Evolutionary conservation across 78 protist genomes (phyloP).

Genomic region (Dictyostelium brefeldianum): DNA sequence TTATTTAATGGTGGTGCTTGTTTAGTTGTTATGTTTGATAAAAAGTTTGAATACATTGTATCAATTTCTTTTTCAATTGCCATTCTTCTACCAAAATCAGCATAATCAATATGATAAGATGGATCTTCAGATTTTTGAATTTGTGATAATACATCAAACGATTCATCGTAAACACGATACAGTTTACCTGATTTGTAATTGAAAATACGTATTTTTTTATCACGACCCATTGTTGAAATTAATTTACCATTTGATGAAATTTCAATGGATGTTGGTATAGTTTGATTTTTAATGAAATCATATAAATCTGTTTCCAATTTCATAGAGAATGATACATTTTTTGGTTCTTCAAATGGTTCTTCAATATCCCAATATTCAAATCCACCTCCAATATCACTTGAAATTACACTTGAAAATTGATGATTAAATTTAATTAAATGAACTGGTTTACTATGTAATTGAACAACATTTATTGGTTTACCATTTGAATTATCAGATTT

Average conservation of each 20-base stretch:
- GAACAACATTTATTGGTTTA: not conserved
- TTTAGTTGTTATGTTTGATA: not conserved
- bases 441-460: slow-evolving; percentile 55
- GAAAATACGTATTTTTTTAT: slow-evolving; percentile 87
- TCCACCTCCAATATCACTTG: slow-evolving; percentile 84
- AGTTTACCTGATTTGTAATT: slow-evolving; percentile 83
- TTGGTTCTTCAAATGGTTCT: slow-evolving; percentile 53
- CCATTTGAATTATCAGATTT: slow-evolving; percentile 8
- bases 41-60: not conserved
- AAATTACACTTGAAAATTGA: slow-evolving; percentile 35
- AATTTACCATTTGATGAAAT: slow-evolving; percentile 82
- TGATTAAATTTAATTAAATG: slow-evolving; percentile 74
- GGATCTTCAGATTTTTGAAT: slow-evolving; percentile 68
- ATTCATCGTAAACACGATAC: slow-evolving; percentile 89
- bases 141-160: slow-evolving; percentile 16
- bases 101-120: slow-evolving; percentile 77
- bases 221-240: slow-evolving; percentile 84
- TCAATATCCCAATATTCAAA: slow-evolving; percentile 90
- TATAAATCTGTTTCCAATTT: slow-evolving; percentile 96
- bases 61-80: slow-evolving; percentile 92
- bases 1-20: slow-evolving; percentile 70
- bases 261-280: slow-evolving; percentile 76
- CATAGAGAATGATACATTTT: slow-evolving; percentile 44
- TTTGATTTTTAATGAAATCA: slow-evolving; percentile 76
- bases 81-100: slow-evolving; percentile 95